Evolutionary conservation across 2,329 filamentous ascomycete species (phyloP).

Genomic region (Phoma sp.): DNA sequence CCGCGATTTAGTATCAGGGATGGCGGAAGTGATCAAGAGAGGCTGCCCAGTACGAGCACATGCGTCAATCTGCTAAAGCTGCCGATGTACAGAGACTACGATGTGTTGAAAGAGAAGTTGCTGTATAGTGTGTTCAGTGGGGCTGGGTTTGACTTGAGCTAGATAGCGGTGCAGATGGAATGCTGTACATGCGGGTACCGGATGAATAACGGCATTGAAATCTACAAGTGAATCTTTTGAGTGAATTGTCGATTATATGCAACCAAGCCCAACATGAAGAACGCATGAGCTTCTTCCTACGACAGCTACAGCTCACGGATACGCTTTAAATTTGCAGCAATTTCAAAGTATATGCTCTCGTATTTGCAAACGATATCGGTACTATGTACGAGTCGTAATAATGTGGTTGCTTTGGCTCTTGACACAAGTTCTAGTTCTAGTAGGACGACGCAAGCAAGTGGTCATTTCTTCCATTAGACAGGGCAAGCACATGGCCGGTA

Average conservation of each 20-base stretch:
- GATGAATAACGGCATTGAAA: not conserved
- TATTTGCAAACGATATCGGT: not conserved
- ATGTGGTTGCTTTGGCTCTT: too few relatives aligned
- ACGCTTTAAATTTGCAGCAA: not conserved
- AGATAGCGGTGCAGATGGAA: not conserved
- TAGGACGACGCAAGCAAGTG: not conserved
- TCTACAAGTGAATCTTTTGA: too few relatives aligned
- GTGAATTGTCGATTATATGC: too few relatives aligned
- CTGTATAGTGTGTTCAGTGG: constrained; percentile 89
- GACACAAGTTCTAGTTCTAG: too few relatives aligned
- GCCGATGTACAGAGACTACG: constrained; percentile 75
- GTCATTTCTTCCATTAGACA: not conserved
- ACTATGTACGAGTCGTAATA: too few relatives aligned
- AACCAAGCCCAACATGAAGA: too few relatives aligned
- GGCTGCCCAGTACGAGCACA: constrained; percentile 91
- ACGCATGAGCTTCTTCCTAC: too few relatives aligned
- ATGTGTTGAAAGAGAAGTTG: constrained; percentile 76
- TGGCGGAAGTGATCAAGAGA: constrained; percentile 73
- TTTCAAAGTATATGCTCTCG: not conserved
- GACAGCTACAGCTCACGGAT: too few relatives aligned
- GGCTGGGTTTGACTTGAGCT: constrained; percentile 80
- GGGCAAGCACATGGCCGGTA: not conserved
- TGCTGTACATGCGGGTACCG: too few relatives aligned
- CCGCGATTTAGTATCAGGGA: constrained; percentile 91
- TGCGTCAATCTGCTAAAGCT: constrained; percentile 95